A percentile compares a stretch with the other conserved stretches of the same genome.
These are phyloP conservation scores for Camelina sativa DNA, from an alignment of 345 rosid species.

Conservation along the genomic window DNA sequence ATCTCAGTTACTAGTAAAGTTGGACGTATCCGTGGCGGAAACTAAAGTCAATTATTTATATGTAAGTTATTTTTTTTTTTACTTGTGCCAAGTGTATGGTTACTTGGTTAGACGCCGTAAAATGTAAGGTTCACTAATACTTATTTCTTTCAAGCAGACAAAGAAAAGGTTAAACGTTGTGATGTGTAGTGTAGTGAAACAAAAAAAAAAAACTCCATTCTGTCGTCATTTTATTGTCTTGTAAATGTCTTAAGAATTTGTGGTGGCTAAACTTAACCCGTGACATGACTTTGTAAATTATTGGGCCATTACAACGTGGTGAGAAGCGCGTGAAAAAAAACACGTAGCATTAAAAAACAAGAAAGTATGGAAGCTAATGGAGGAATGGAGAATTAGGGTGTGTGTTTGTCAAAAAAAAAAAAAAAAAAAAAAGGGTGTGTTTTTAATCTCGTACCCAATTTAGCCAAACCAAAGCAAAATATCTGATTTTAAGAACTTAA, in stretches of 20 bases:
- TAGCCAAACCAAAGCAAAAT: not conserved
- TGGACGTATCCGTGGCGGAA: not conserved
- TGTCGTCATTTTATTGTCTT: not conserved
- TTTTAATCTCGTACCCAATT: slow-evolving; percentile 15
- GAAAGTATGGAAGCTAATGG: not conserved
- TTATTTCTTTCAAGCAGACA: not conserved
- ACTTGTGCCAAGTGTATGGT: not conserved
- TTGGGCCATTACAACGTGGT: slow-evolving; percentile 9
- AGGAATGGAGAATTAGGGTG: not conserved
- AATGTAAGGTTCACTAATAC: not conserved
- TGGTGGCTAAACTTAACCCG: slow-evolving; percentile 41
- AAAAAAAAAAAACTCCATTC: not conserved
- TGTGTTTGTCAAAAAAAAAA: too few species aligned
- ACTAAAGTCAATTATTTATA: not conserved
- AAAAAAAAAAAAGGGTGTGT: too few species aligned
- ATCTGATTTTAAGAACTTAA: not conserved
- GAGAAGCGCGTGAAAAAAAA: slow-evolving; percentile 15
- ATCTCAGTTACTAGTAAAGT: not conserved
- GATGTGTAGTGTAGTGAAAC: not conserved
- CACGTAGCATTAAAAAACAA: slow-evolving; percentile 15
- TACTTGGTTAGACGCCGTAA: slow-evolving; percentile 16
- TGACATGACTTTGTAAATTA: slow-evolving; percentile 19
- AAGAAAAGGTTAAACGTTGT: not conserved
- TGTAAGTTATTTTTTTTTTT: not conserved
- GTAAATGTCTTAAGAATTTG: slow-evolving; percentile 36